Conservation (phyloP, 495 filamentous ascomycete genomes). For the Tetracladium marchalianum region DNA sequence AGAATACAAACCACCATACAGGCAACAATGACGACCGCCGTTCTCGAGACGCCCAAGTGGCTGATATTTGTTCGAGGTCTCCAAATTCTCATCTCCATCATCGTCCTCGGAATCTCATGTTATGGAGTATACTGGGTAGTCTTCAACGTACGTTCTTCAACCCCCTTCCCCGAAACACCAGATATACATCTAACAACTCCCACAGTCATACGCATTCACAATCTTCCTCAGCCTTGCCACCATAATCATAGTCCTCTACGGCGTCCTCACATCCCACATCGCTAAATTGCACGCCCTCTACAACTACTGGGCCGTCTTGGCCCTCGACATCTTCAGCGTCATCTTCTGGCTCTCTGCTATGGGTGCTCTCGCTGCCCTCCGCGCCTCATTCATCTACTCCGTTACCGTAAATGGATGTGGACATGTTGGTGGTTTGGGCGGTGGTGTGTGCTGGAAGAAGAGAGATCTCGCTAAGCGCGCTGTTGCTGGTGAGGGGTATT, state of each 20-base stretch:
- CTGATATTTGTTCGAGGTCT: conserved; percentile 49
- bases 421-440: neutral
- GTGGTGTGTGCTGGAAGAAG: conserved; percentile 10
- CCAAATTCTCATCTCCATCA: conserved; percentile 52
- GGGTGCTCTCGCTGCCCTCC: conserved; percentile 22
- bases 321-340: conserved; percentile 29
- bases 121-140: conserved; percentile 37
- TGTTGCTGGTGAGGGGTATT: neutral
- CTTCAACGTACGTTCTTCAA: conserved; percentile 20
- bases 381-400: conserved; percentile 12
- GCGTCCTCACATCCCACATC: conserved; percentile 22
- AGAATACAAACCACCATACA: no score
- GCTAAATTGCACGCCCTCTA: conserved; percentile 16
- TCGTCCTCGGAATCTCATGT: conserved; percentile 52
- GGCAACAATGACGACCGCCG: no score
- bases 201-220: conserved; percentile 17
- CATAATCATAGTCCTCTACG: conserved; percentile 26
- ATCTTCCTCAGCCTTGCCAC: conserved; percentile 17
- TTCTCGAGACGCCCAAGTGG: conserved; percentile 19
- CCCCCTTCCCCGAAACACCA: conserved; percentile 25
- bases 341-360: conserved; percentile 35
- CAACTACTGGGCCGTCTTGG: conserved; percentile 37
- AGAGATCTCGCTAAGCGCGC: neutral
- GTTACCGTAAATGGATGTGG: conserved; percentile 7
- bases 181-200: conserved; percentile 24